Evolutionary conservation across 2,329 filamentous ascomycete genomes (phyloP), one percentile per base, ranked within the genome.

Genomic region (Penicillium sp.): DNA sequence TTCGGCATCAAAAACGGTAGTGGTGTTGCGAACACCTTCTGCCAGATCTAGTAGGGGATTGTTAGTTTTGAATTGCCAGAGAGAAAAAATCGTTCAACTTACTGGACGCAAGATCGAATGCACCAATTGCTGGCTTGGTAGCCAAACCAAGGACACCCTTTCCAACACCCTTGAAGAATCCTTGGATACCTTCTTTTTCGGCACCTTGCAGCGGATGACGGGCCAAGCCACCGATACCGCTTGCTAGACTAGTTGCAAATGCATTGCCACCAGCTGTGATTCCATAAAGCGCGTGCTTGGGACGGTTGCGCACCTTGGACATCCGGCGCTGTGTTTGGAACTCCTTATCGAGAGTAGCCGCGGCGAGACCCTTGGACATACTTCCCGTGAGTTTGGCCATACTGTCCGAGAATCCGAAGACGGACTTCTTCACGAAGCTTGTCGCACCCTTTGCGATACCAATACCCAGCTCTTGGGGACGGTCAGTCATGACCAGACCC

Each of bases 351-450:
- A 99, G 84, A 5, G 93, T 97, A 19, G 94, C 94, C 34, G 92
- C 94, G 2, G 94, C 92, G 47, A 99, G 85, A 58, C 94, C 94
- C 78, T 99, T 99, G 65, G 92, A 95, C 75, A 99, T 89, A 74
- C 91, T 96, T 52, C 95, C 95, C 1, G 95, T 99, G 72, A 97
- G 90, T 72, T 99, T 99, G 66, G 92, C 94, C 78, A 99, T 92
- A 69, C 91, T 96, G 79, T 99, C 95, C 1, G 90, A 95, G 72
- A 99, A 90, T 45, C 94, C 95, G 75, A 96, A 99, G 11, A 99
- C 93, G 0, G 92, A 96, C 77, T 99, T 99, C 82, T 99, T 99
- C 65, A 97, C 90, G 70, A 99, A 97, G 63, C 91, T 96, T 0
- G 92, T 93, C 11, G 95, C 94, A 39, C 94, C 94, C 75, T 97